These are phyloP conservation scores for Fusarium tricinctum DNA, from an alignment of 2,329 filamentous ascomycete species.

Conservation along the genomic window DNA sequence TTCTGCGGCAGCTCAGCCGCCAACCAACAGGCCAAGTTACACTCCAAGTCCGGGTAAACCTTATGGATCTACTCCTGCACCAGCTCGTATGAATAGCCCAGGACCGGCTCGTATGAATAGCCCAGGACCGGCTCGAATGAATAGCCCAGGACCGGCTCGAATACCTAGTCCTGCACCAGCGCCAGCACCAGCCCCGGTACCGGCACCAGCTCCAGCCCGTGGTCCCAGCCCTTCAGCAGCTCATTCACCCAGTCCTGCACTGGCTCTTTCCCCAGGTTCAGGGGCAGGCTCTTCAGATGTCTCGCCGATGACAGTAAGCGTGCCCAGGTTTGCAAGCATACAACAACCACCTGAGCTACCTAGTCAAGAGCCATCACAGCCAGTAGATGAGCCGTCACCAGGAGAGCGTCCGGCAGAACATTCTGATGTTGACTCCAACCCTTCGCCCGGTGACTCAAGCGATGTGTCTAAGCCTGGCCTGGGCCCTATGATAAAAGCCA, in stretches of 20 bases:
- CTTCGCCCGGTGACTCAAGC: slow-evolving; percentile 21
- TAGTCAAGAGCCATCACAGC: slow-evolving; percentile 16
- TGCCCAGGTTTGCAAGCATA: slow-evolving; percentile 33
- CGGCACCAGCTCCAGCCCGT: not conserved
- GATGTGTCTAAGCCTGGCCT: slow-evolving; percentile 56
- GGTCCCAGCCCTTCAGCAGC: slow-evolving; percentile 12
- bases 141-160: no score
- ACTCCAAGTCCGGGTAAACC: slow-evolving; percentile 4
- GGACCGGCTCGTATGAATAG: no score
- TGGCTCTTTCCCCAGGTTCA: slow-evolving; percentile 24
- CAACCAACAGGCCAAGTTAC: slow-evolving; percentile 2
- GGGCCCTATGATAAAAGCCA: slow-evolving; percentile 91
- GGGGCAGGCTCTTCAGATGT: slow-evolving; percentile 43
- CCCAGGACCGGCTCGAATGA: no score
- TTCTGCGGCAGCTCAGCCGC: not conserved
- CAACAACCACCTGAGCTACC: slow-evolving; percentile 44
- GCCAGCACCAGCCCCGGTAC: not conserved
- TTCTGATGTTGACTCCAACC: slow-evolving; percentile 13
- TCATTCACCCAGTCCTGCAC: slow-evolving; percentile 17
- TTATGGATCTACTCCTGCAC: slow-evolving; percentile 2
- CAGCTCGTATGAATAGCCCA: no score
- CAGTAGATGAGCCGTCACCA: slow-evolving; percentile 23
- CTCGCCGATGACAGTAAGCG: slow-evolving; percentile 46
- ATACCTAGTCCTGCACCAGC: slow-evolving; percentile 7
- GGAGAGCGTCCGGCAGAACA: slow-evolving; percentile 43